Percentiles rank a stretch among this genome's conserved stretches.
Evolutionary conservation across 805 yeast genomes (phyloP).

Genomic region (Barnettozyma wickerhamii): DNA sequence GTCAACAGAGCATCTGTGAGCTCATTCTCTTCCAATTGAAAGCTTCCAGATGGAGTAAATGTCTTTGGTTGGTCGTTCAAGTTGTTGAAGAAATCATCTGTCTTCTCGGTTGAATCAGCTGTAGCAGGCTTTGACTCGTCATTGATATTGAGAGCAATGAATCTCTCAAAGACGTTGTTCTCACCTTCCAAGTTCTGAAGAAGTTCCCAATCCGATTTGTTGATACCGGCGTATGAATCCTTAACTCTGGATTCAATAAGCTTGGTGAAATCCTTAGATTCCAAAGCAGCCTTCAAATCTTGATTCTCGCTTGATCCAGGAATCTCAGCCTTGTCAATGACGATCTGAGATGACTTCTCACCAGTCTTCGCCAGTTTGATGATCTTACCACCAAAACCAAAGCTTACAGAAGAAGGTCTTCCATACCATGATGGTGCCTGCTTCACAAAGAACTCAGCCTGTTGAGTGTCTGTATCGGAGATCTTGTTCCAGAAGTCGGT

Average conservation of each 20-base stretch:
- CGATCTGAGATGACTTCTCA: constrained; percentile 36
- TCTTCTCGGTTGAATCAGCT: constrained; percentile 19
- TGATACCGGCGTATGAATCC: constrained; percentile 33
- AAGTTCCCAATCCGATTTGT: constrained; percentile 62
- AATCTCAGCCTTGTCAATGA: constrained; percentile 36
- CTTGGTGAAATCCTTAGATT: constrained; percentile 45
- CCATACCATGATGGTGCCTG: constrained; percentile 92
- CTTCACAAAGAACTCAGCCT: constrained; percentile 62
- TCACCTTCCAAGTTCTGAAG: constrained; percentile 54
- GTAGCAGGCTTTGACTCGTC: constrained; percentile 24
- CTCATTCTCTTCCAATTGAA: constrained; percentile 39
- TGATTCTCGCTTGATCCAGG: constrained; percentile 35
- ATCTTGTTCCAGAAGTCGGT: constrained; percentile 84
- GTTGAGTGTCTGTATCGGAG: constrained; percentile 62
- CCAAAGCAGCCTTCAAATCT: constrained; percentile 52
- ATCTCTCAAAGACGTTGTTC: constrained; percentile 42
- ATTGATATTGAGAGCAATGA: constrained; percentile 31
- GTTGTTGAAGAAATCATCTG: constrained; percentile 34
- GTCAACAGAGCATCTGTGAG: constrained; percentile 49
- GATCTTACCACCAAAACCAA: constrained; percentile 93
- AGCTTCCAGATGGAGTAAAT: constrained; percentile 49
- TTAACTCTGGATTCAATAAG: constrained; percentile 53
- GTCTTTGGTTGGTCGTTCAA: constrained; percentile 26
- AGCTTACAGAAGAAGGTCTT: constrained; percentile 66
- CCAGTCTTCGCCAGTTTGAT: constrained; percentile 48